Evolutionary conservation across 305 asterid species (phyloP), one percentile per base, ranked within the genome.

Genomic region (Fraxinus angustifolia): DNA sequence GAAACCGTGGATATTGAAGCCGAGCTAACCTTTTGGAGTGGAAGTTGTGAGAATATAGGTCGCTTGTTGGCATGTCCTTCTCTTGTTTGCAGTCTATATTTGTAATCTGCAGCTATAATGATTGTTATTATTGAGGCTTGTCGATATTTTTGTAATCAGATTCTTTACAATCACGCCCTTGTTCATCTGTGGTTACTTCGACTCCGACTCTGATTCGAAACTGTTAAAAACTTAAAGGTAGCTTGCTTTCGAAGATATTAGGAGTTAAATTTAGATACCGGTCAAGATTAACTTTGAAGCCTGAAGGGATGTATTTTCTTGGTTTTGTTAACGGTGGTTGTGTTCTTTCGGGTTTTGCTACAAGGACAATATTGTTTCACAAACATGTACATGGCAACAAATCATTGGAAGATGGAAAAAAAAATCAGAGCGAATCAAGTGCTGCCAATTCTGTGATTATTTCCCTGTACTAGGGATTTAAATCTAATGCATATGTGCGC

Each of bases 31-130:
- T 86, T 87, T 87, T 86, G 86, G 92, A 87, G 90, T 87, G 90
- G 86, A 90, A 85, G 88, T 89, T 86, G 82, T 88, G 92, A 87
- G 88, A 89, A 96, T 92, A 91, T 92, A 90, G 97, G 91, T 91
- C 86, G 91, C 80, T 75, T 50, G 83, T 82, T 87, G 90, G 89
- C 87, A 80, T 85, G 81, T 86, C 86, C 88, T 85, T 85, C 84
- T 85, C 79, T 84, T 85, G 90, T 89, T 86, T 88, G 93, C 95
- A 89, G 93, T 88, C 88, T 90, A 84, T 88, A 90, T 91, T 92
- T 90, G 89, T 89, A 88, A 88, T 87, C 91, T 89, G 98, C 97
- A 90, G 92, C 88, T 90, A 92, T 91, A 90, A 97, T 92, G 94
- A 82, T 87, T 90, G 83, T 78, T 87, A 86, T 88, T 83, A 89